Evolutionary conservation across 2,329 filamentous ascomycete species (phyloP).

Genomic region (Phialophora expanda): DNA sequence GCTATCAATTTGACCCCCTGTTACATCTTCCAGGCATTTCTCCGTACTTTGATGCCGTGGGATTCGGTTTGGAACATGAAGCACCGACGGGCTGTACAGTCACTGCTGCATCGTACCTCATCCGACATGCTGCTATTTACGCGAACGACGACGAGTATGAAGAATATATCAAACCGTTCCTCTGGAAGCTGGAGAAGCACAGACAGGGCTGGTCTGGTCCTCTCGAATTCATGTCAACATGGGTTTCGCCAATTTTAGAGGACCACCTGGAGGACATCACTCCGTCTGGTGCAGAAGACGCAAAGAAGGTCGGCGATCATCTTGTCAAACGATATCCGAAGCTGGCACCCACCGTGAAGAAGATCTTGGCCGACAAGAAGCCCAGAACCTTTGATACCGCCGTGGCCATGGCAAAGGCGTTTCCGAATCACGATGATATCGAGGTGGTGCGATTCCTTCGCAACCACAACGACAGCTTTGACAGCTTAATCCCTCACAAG

Average conservation of each 20-base stretch:
- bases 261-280: constrained; percentile 34
- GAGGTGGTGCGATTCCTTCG: constrained; percentile 32
- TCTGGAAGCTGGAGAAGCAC: constrained; percentile 35
- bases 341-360: constrained; percentile 25
- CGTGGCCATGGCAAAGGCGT: constrained; percentile 26
- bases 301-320: constrained; percentile 31
- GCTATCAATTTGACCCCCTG: constrained; percentile 34
- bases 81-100: constrained; percentile 32
- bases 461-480: constrained; percentile 31
- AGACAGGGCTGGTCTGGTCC: constrained; percentile 31
- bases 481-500: constrained; percentile 33
- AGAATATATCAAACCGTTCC: constrained; percentile 36
- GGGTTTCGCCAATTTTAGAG: constrained; percentile 35
- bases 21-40: constrained; percentile 34
- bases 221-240: constrained; percentile 31
- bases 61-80: constrained; percentile 33
- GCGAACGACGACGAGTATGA: constrained; percentile 36
- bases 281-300: constrained; percentile 31
- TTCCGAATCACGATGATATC: constrained; percentile 30
- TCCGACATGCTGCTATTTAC: constrained; percentile 35
- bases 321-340: constrained; percentile 31
- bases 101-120: constrained; percentile 33
- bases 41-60: constrained; percentile 37
- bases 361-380: constrained; percentile 34
- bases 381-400: constrained; percentile 34